Evolutionary conservation across 306 rosid species (phyloP).

Genomic region (Corylus avellana): DNA sequence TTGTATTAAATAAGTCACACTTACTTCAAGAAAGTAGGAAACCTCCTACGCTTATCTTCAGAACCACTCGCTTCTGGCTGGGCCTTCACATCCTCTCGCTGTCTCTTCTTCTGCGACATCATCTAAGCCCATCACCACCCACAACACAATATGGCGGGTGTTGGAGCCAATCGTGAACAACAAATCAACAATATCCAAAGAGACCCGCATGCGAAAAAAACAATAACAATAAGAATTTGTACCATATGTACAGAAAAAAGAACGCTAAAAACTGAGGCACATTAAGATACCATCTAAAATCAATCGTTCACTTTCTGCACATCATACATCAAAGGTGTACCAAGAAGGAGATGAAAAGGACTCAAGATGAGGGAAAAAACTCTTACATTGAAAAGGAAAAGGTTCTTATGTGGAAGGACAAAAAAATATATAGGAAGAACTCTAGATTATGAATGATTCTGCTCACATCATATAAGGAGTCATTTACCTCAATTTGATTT

Average conservation of each 20-base stretch:
- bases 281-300: background rate
- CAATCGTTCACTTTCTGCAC: no score
- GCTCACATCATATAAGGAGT: slow-evolving; percentile 55
- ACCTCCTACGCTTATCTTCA: slow-evolving; percentile 51
- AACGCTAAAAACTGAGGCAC: background rate
- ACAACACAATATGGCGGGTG: no score
- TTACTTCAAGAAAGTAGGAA: slow-evolving; percentile 35
- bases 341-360: no score
- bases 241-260: no score
- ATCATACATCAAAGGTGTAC: background rate
- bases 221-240: no score
- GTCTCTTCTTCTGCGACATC: slow-evolving; percentile 40
- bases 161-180: no score
- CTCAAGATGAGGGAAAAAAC: no score
- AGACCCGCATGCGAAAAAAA: slow-evolving; percentile 28
- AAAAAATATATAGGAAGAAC: background rate
- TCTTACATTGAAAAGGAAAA: no score
- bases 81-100: slow-evolving; percentile 41
- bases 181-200: background rate
- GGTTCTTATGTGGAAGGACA: no score
- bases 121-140: no score
- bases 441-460: background rate
- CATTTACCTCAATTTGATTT: slow-evolving; percentile 51
- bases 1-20: background rate
- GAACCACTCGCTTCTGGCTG: slow-evolving; percentile 38